phyloP scores from a whole-genome alignment of 2,329 filamentous ascomycete species.

The Scedosporium boydii region DNA sequence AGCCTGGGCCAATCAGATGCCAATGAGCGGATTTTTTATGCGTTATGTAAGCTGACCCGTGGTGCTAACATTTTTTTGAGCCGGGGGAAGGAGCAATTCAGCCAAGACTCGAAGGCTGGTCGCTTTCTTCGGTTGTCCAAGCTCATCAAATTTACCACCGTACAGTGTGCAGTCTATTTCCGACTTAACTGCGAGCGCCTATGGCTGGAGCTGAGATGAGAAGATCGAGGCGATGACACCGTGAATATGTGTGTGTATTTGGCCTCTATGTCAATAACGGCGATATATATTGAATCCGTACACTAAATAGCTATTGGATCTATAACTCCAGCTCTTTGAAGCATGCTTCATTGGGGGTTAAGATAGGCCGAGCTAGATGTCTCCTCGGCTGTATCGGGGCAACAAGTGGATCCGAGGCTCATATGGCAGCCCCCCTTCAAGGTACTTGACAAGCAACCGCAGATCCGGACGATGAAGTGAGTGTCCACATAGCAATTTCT shows the following conservation, averaged over 20 bases:
- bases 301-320: neutral
- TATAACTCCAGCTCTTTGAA: neutral
- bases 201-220: neutral
- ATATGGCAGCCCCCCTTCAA: neutral
- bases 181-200: neutral
- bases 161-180: neutral
- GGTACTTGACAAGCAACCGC: too few species aligned
- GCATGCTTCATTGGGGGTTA: neutral
- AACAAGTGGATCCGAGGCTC: neutral
- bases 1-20: slow-evolving; percentile 22
- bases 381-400: neutral
- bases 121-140: neutral
- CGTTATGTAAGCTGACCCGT: slow-evolving; percentile 5
- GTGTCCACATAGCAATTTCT: too few species aligned
- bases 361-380: neutral
- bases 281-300: neutral
- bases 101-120: too few species aligned
- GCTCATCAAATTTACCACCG: neutral
- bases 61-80: slow-evolving; percentile 2
- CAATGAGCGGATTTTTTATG: slow-evolving; percentile 26
- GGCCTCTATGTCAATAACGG: neutral
- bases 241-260: neutral
- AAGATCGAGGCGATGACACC: neutral
- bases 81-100: neutral
- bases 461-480: too few species aligned